phyloP scores from a whole-genome alignment of 1,139 yeast genomes.

The Hemisphaericaspora lyxosophila region DNA sequence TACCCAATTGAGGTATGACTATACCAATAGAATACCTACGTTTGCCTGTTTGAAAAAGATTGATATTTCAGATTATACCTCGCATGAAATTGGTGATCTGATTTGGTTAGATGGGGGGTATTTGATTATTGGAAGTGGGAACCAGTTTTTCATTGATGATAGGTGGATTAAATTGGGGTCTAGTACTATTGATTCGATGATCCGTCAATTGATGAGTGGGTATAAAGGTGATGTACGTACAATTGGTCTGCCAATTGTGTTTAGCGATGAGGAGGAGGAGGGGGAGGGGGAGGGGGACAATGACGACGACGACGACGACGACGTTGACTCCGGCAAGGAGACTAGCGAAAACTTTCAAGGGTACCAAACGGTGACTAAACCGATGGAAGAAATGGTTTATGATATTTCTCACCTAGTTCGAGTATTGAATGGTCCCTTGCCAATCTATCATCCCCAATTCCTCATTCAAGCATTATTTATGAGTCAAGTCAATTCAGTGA shows the following conservation, averaged over 20 bases:
- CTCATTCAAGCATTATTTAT: conserved; percentile 74
- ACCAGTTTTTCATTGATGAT: conserved; percentile 82
- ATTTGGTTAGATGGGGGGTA: conserved; percentile 81
- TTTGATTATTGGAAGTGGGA: conserved; percentile 83
- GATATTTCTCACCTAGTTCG: conserved; percentile 59
- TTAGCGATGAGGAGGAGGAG: conserved; percentile 26
- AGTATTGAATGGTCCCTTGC: conserved; percentile 83
- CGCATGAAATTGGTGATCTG: conserved; percentile 84
- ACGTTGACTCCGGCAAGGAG: no score
- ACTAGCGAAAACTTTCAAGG: conserved; percentile 40
- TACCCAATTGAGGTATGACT: conserved; percentile 84
- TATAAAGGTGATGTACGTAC: conserved; percentile 44
- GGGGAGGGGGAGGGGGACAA: conserved; percentile 16
- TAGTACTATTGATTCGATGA: conserved; percentile 33
- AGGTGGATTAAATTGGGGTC: conserved; percentile 47
- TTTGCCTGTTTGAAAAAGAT: conserved; percentile 75
- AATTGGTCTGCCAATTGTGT: conserved; percentile 47
- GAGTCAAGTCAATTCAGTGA: conserved; percentile 57
- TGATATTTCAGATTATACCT: conserved; percentile 68
- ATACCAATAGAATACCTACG: conserved; percentile 75
- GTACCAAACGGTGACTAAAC: conserved; percentile 9
- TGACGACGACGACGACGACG: conserved; percentile 17
- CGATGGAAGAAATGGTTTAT: conserved; percentile 23
- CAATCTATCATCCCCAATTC: conserved; percentile 89
- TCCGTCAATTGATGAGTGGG: conserved; percentile 52